Evolutionary conservation across 2,329 filamentous ascomycete species (phyloP).

Genomic region (Capronia coronata): DNA sequence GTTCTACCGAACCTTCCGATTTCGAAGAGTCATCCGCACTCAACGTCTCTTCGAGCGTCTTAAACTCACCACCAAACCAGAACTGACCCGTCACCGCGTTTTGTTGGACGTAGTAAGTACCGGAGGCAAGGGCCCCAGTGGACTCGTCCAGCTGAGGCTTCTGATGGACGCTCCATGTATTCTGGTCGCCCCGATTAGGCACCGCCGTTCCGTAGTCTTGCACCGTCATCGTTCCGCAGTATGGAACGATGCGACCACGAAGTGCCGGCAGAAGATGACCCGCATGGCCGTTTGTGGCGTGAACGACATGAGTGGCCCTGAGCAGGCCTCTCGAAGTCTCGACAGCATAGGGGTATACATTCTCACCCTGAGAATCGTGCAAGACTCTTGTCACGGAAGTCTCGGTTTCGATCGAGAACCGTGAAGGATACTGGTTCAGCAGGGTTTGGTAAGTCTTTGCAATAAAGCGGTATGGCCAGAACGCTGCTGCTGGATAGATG

Average conservation of each 20-base stretch:
- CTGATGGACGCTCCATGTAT: conserved; percentile 6
- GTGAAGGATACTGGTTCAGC: conserved; percentile 1
- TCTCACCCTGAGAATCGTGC: neutral
- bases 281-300: conserved; percentile 41
- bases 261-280: conserved; percentile 39
- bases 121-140: conserved; percentile 9
- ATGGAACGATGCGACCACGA: conserved; percentile 35
- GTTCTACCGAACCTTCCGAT: neutral
- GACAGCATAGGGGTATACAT: conserved; percentile 30
- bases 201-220: conserved; percentile 30
- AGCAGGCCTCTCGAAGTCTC: conserved; percentile 36
- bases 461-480: conserved; percentile 36
- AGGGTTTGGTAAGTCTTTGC: conserved; percentile 28
- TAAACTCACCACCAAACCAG: conserved; percentile 26
- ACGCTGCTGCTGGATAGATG: conserved; percentile 29
- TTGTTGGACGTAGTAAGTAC: conserved; percentile 24
- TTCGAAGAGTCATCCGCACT: conserved; percentile 20
- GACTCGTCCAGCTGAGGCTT: conserved; percentile 2
- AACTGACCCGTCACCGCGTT: conserved; percentile 26
- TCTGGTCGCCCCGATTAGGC: neutral
- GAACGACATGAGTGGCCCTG: conserved; percentile 33
- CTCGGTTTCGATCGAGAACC: conserved; percentile 26
- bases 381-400: conserved; percentile 21
- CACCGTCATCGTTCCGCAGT: conserved; percentile 41
- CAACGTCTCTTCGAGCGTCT: conserved; percentile 18